Percentiles rank a stretch among this genome's conserved stretches.
Evolutionary conservation across 192 early-diverging fungal species (phyloP).

Genomic region (Allomyces macrogynus): DNA sequence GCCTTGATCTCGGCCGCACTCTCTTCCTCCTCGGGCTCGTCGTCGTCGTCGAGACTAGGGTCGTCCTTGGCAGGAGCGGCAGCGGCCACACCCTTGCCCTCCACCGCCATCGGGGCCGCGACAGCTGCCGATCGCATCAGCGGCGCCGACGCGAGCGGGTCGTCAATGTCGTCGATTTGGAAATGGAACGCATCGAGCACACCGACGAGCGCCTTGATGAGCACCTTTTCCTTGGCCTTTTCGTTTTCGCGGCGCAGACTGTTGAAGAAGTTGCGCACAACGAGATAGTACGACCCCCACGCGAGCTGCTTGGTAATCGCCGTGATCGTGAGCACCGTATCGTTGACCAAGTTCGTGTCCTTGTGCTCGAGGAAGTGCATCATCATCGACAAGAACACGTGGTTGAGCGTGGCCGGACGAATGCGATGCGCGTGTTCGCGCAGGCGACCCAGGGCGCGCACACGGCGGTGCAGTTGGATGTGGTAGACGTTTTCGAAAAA

Average conservation of each 20-base stretch:
- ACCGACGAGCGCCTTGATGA: conserved; percentile 57
- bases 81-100: conserved; percentile 10
- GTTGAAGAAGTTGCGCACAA: conserved; percentile 51
- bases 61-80: conserved; percentile 10
- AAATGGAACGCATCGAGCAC: conserved; percentile 87
- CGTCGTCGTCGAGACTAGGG: conserved; percentile 8
- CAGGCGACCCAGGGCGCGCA: conserved; percentile 60
- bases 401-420: conserved; percentile 11
- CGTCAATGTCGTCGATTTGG: conserved; percentile 40
- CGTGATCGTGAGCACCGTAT: conserved; percentile 57
- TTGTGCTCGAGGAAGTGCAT: conserved; percentile 51
- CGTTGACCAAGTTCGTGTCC: conserved; percentile 63
- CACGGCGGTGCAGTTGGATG: conserved; percentile 82
- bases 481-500: conserved; percentile 94
- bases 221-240: conserved; percentile 45
- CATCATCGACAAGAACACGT: conserved; percentile 68
- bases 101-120: conserved; percentile 13
- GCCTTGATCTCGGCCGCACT: conserved; percentile 11
- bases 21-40: conserved; percentile 16
- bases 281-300: conserved; percentile 67
- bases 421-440: conserved; percentile 12
- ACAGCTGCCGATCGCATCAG: conserved; percentile 5
- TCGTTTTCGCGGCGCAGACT: conserved; percentile 37
- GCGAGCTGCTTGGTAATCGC: conserved; percentile 41
- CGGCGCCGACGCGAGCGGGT: conserved; percentile 16